Conservation (phyloP, 306 rosid genomes). For the Herpetospermum pedunculosum region DNA sequence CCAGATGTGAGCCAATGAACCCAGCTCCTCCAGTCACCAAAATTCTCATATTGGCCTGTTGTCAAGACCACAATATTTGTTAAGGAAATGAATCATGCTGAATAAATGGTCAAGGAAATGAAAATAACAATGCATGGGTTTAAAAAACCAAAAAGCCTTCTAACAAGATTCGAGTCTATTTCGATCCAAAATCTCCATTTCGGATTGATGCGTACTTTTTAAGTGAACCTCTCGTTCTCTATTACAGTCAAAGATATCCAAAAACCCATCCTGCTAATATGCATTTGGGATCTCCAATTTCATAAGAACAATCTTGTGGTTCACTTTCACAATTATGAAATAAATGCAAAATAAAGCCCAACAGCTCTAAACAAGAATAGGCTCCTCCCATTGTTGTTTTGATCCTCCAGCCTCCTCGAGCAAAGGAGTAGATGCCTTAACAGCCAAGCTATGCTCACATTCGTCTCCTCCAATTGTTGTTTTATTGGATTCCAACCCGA, state of each 20-base stretch:
- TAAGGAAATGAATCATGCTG: not conserved
- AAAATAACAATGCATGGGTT: not conserved
- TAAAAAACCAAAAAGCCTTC: not conserved
- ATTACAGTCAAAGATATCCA: not conserved
- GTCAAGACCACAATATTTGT: conserved; percentile 10
- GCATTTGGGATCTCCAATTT: not conserved
- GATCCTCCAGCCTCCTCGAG: no score
- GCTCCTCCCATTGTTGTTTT: not conserved
- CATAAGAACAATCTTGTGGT: not conserved
- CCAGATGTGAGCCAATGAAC: conserved; percentile 95
- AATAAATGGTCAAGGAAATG: not conserved
- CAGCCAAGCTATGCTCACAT: no score
- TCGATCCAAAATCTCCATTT: not conserved
- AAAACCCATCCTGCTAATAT: not conserved
- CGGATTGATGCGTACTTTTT: not conserved
- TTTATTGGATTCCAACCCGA: not conserved
- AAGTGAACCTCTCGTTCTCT: not conserved
- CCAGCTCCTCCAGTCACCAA: conserved; percentile 98
- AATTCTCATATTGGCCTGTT: conserved; percentile 88
- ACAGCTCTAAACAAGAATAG: not conserved
- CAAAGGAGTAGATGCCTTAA: no score
- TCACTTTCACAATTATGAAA: not conserved
- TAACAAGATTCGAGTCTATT: not conserved
- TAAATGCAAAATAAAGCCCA: not conserved
- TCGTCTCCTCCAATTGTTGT: no score